These are phyloP conservation scores for Pseudonitzschia pungens DNA, from an alignment of 108 stramenopile genomes.

Conservation along the genomic window DNA sequence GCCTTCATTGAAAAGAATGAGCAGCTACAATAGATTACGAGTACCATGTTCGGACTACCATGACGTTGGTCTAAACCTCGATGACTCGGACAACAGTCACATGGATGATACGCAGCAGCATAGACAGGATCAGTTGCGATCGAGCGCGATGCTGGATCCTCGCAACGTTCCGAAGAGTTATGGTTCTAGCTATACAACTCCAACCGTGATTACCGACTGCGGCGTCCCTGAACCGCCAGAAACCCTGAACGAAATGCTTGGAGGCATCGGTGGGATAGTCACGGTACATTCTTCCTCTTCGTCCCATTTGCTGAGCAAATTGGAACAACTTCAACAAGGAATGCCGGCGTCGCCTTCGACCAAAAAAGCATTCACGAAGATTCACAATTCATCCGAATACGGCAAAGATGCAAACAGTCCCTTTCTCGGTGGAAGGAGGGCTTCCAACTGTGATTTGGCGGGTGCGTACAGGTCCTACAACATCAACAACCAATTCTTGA, in stretches of 20 bases:
- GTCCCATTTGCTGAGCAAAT: not conserved
- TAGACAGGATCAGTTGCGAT: not conserved
- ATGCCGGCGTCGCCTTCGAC: conserved; percentile 32
- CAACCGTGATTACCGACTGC: not conserved
- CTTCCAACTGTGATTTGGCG: conserved; percentile 5
- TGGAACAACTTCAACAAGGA: not conserved
- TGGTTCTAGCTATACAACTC: not conserved
- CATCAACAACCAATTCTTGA: not conserved
- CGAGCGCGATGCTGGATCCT: too few species aligned
- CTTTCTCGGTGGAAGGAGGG: conserved; percentile 57
- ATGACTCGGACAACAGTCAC: conserved; percentile 10
- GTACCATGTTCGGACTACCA: not conserved
- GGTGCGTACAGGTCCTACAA: conserved; percentile 7
- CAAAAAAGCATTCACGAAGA: conserved; percentile 76
- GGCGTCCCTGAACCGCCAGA: conserved; percentile 4
- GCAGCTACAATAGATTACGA: not conserved
- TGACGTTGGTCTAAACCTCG: conserved; percentile 12
- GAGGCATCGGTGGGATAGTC: not conserved
- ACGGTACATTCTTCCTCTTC: conserved; percentile 1
- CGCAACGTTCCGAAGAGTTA: not conserved
- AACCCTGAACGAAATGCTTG: not conserved
- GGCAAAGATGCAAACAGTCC: conserved; percentile 68
- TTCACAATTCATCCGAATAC: conserved; percentile 65
- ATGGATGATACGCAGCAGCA: not conserved
- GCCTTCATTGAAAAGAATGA: not conserved